Evolutionary conservation across 306 rosid species (phyloP), one percentile per base, ranked within the genome.

Genomic region (Argentina anserina): DNA sequence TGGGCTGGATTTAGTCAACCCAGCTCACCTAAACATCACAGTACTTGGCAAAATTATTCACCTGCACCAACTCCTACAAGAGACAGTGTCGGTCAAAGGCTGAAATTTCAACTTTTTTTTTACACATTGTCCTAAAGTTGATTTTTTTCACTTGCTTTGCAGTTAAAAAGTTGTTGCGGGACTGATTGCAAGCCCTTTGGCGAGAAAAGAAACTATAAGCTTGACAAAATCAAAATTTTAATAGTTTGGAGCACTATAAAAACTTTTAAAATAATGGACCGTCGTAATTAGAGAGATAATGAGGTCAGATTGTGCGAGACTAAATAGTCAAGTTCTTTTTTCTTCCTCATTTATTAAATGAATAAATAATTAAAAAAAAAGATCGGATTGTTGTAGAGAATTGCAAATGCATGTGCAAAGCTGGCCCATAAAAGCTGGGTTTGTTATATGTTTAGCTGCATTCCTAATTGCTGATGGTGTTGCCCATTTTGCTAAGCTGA

Each of bases 371-470:
- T n/a, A n/a, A n/a, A n/a, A n/a, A n/a, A n/a, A n/a, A n/a, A n/a
- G n/a, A n/a, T n/a, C n/a, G 25, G 65, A 20, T 59, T 6, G 10
- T 3, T 58, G 18, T 12, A 10, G 43, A 69, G 11, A 39, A 6
- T 9, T 42, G 36, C 13, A 42, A 4, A 3, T 46, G 64, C 74
- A 52, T 37, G 65, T 70, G 74, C 65, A 52, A 37, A 23, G 39
- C 4, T 15, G 74, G 65, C 74, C 65, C 65, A 70, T 25, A 13
- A 23, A 37, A 53, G 52, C 39, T 53, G 65, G 73, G 42, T 23
- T 53, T 70, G 37, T 70, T 37, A 26, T 60, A n/a, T 69, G 23
- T 50, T 5, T 10, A 5, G 23, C 10, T 70, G 53, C n/a, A 50
- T 50, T 53, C 52, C 53, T 23, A 21, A 65, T 23, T 23, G 47